Evolutionary conservation across 176 grass and related monocot genomes (phyloP), one percentile per base, ranked within the genome.

Genomic region (Avena insularis): DNA sequence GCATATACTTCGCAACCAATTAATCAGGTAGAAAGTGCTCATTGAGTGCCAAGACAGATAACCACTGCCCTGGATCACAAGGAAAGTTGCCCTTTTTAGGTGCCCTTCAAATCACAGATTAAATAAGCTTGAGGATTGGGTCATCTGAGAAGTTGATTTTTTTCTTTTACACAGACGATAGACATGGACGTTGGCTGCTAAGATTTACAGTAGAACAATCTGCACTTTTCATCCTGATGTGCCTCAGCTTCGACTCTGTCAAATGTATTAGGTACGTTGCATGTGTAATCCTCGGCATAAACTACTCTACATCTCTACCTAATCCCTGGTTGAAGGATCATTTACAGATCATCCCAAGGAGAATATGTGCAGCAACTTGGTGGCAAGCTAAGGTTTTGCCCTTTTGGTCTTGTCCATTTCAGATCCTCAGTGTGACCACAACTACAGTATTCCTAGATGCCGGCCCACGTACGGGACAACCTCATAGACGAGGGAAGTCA

Each of bases 51-150:
- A 79, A 51, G 43, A 71, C 79, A 83, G 88, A 78, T 56, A 23
- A 64, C 33, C 48, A 20, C 46, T 86, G n/a, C 36, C 79, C 21
- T 79, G 54, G 15, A 31, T 29, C 20, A 29, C 13, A 83, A 6
- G 74, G 5, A 83, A 79, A 17, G 33, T 27, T 90, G 17, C 57
- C 68, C 36, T 56, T 88, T 85, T 0, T 17, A 79, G n/a, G 35
- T 72, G 51, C 25, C 49, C 67, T 66, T 84, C 85, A 90, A 74
- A 83, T 79, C 65, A 83, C 63, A 79, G 12, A 79, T 78, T 64
- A 21, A 56, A 54, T 58, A 74, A 20, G 55, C 16, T 47, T 74
- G 23, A 48, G 23, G 57, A 67, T 31, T 23, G 83, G 43, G 57
- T 8, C 62, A 83, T 36, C 46, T 21, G 1, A 25, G 19, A 7